Evolutionary conservation across 2,329 filamentous ascomycete genomes (phyloP).

Genomic region (Hypoxylon sp.): DNA sequence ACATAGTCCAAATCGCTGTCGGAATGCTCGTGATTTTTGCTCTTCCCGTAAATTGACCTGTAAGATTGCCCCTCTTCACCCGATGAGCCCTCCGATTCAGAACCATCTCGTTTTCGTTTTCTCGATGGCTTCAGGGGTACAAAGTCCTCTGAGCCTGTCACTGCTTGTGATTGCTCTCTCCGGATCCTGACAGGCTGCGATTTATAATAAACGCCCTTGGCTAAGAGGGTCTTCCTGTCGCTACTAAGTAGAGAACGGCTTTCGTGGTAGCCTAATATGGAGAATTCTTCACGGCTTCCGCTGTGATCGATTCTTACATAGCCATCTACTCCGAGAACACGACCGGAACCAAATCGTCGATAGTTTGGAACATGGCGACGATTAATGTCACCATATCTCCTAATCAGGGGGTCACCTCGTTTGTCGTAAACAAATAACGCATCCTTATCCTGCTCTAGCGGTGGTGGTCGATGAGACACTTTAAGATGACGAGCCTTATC

Average conservation of each 20-base stretch:
- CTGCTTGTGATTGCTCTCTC: slow-evolving; percentile 47
- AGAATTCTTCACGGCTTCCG: slow-evolving; percentile 70
- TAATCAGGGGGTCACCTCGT: slow-evolving; percentile 82
- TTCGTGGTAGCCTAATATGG: slow-evolving; percentile 63
- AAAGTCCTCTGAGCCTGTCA: slow-evolving; percentile 61
- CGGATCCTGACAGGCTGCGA: slow-evolving; percentile 61
- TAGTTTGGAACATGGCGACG: slow-evolving; percentile 80
- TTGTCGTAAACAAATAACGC: slow-evolving; percentile 75
- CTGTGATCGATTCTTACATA: slow-evolving; percentile 77
- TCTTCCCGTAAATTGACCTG: slow-evolving; percentile 75
- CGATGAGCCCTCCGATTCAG: slow-evolving; percentile 58
- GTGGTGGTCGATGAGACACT: slow-evolving; percentile 32
- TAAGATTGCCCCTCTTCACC: slow-evolving; percentile 70
- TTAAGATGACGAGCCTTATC: slow-evolving; percentile 15
- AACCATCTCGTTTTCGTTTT: slow-evolving; percentile 59
- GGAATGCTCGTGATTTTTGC: slow-evolving; percentile 64
- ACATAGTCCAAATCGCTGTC: slow-evolving; percentile 67
- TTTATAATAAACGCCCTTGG: slow-evolving; percentile 58
- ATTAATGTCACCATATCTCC: slow-evolving; percentile 81
- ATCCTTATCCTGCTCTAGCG: slow-evolving; percentile 31
- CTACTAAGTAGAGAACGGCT: slow-evolving; percentile 58
- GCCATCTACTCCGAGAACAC: slow-evolving; percentile 75
- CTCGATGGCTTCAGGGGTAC: slow-evolving; percentile 61
- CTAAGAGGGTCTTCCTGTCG: slow-evolving; percentile 65
- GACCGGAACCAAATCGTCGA: slow-evolving; percentile 76